Evolutionary conservation across 768 basidiomycete species (phyloP).

Genomic region (Auricularia auricula-judae): DNA sequence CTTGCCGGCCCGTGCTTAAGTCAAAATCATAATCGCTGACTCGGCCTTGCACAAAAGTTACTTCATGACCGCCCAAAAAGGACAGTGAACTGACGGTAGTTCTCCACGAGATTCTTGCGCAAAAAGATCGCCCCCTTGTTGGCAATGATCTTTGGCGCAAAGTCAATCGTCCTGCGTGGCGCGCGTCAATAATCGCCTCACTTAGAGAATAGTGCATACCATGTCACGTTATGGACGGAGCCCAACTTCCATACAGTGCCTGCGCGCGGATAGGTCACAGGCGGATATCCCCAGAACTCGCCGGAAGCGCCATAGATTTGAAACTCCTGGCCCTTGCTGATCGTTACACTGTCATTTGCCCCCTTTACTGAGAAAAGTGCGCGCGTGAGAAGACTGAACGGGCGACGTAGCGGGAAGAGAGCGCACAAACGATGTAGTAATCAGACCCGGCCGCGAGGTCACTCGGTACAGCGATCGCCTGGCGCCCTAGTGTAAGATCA

Average conservation of each 20-base stretch:
- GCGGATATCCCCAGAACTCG: constrained; percentile 16
- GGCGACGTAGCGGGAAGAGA: too few relatives aligned
- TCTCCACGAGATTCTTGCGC: neutral
- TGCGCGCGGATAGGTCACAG: constrained; percentile 28
- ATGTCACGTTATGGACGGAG: constrained; percentile 28
- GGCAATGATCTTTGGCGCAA: neutral
- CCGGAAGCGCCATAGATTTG: neutral
- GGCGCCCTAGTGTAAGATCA: too few relatives aligned
- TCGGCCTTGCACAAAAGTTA: neutral
- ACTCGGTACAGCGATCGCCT: too few relatives aligned
- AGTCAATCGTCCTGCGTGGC: neutral
- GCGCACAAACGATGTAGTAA: too few relatives aligned
- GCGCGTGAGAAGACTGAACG: too few relatives aligned
- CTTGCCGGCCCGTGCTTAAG: neutral
- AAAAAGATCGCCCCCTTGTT: neutral
- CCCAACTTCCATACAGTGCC: constrained; percentile 27
- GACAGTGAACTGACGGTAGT: neutral
- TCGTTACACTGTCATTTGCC: too few relatives aligned
- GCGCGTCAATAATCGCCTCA: neutral
- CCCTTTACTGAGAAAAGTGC: too few relatives aligned
- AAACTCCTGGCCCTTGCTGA: neutral
- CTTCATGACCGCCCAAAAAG: neutral
- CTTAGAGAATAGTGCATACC: constrained; percentile 17
- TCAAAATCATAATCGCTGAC: neutral
- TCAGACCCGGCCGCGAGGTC: too few relatives aligned